Percentiles rank a stretch among this genome's conserved stretches.
These are phyloP conservation scores for Allium sativum DNA, from an alignment of 106 monocot species.

Conservation along the genomic window DNA sequence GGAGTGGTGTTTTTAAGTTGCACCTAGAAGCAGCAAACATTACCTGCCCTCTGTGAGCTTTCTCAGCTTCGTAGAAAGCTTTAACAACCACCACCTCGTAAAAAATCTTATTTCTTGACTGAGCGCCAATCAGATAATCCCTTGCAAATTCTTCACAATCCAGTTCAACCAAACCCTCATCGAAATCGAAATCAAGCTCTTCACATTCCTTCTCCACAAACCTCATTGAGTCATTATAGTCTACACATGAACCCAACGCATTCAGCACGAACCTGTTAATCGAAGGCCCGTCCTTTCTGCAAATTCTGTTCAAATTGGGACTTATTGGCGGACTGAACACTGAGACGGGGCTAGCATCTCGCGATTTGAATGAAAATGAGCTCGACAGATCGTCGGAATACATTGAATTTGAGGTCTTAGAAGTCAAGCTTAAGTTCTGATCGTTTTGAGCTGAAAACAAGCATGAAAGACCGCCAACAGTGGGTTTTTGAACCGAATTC, in stretches of 20 bases:
- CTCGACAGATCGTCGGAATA: constrained; percentile 40
- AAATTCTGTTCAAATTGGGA: constrained; percentile 26
- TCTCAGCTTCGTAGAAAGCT: constrained; percentile 86
- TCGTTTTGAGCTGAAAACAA: constrained; percentile 48
- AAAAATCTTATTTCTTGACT: constrained; percentile 73
- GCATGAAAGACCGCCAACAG: constrained; percentile 66
- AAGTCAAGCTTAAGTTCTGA: constrained; percentile 11
- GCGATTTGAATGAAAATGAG: constrained; percentile 52
- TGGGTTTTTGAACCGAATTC: constrained; percentile 26
- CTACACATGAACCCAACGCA: constrained; percentile 81
- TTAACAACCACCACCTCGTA: constrained; percentile 65
- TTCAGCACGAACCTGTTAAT: constrained; percentile 56
- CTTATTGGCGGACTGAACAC: constrained; percentile 72
- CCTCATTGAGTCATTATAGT: constrained; percentile 40
- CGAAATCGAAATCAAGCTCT: constrained; percentile 24
- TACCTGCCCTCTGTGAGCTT: constrained; percentile 92
- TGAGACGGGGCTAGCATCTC: constrained; percentile 78
- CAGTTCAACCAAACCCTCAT: constrained; percentile 23
- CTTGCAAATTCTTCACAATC: constrained; percentile 43
- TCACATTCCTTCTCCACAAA: constrained; percentile 19
- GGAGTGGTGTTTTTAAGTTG: no score
- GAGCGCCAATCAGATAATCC: constrained; percentile 52
- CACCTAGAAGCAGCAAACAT: not conserved
- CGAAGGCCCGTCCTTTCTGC: constrained; percentile 35
- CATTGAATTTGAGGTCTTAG: constrained; percentile 29